Evolutionary conservation across 495 filamentous ascomycete species (phyloP), one percentile per base, ranked within the genome.

Genomic region (Clavariopsis aquatica): DNA sequence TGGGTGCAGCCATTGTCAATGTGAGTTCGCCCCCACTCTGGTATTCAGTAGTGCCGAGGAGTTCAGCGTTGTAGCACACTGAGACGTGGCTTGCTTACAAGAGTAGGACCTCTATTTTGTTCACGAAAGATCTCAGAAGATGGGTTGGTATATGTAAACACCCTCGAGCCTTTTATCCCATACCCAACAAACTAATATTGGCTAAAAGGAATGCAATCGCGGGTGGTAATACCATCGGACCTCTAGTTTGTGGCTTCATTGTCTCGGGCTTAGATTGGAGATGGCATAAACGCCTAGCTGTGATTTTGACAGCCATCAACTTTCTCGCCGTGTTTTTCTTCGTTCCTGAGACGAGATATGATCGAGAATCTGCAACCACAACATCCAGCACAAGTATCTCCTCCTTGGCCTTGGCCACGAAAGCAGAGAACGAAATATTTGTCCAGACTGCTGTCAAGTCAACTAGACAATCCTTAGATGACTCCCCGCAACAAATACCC

Each of bases 211-310:
- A 72, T 43, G 51, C 66, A 19, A 75, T 75, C 24, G 31, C 57
- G 23, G 72, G 73, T 6, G 73, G 73, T 12, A 74, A 75, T 38
- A 72, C 72, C 17, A 46, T 75, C 26, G 73, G 73, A 0, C 72
- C 72, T 15, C 52, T 75, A 27, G 72, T 74, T 23, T 75, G 73
- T 36, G 72, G 73, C 2, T 74, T 74, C 47, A 62, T 75, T 31
- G 57, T 70, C 4, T 52, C 66, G 28, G 49, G 62, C 51, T 57
- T 72, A 0, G 64, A 62, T 19, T 75, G 73, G 73, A 54, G 73
- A 0, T 74, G 70, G 68, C 72, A 75, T 43, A 75, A 74, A 52
- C 71, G 73, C 65, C 71, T 75, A 7, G 68, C 72, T 0, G 73
- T 74, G 15, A 72, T 71, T 27, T 68, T 68, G 34, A 68, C 65